Base-by-base conservation (phyloP, 768 basidiomycete genomes). In the Lactarius tabidus region DNA sequence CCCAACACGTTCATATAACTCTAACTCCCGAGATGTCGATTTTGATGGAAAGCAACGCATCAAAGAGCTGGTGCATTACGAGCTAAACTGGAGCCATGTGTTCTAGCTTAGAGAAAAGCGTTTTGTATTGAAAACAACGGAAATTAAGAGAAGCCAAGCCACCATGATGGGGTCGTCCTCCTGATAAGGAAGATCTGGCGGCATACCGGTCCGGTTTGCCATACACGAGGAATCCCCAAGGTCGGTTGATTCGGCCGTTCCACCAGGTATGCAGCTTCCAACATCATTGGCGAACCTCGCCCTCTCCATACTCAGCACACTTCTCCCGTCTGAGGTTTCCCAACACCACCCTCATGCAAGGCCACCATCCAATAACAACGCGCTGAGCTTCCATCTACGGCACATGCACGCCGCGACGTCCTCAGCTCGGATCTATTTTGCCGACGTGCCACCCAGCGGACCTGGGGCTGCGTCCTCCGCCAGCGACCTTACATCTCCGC, bases 321-420 rank as follows among this genome's bases (percentile, higher is more conserved):
- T 68, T 14, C 56, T 64, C 29, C 45, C 63, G 26, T 35, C 35
- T 29, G 3, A 31, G 5, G 3, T 62, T 17, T n/a, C 56, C 8
- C 28, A 51, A 28, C 59, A 39, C 12, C 66, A 61, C 28, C 59
- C 64, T 39, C 60, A 65, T 28, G 8, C 63, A 10, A 26, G 62
- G n/a, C 59, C 60, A 4, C 38, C 45, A 26, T 29, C 45, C 9
- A 54, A 35, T 9, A 54, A 35, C 10, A 28, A 41, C 45, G 23
- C 56, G 28, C 71, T 88, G 7, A 79, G 77, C 36, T 90, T 91
- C 74, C 81, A 81, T 36, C 79, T 90, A 28, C 85, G 89, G 39
- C 89, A 90, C 72, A 76, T 81, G 48, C 87, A 90, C 69, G 85
- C 82, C 29, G 70, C 84, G 10, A 79, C 81, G 52, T 80, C 84